These are phyloP conservation scores for Psophocarpus tetragonolobus DNA, from an alignment of 306 rosid genomes.

Conservation along the genomic window DNA sequence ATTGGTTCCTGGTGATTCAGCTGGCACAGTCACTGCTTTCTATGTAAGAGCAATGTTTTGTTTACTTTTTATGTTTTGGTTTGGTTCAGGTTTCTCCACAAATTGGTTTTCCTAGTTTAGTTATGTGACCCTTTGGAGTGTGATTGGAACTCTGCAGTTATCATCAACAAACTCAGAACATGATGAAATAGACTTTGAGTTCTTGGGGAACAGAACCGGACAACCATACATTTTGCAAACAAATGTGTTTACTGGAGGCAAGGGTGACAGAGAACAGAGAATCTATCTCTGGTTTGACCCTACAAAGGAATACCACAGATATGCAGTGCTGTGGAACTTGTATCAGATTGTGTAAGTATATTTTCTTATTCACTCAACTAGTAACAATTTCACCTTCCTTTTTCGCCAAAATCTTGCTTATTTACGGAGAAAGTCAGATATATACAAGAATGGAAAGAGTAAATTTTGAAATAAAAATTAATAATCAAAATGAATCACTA, in stretches of 20 bases:
- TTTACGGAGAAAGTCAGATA: no score
- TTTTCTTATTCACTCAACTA: background rate
- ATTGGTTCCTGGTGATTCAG: slow-evolving; percentile 76
- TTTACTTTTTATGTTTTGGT: background rate
- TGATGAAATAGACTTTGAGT: slow-evolving; percentile 94
- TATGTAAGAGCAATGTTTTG: slow-evolving; percentile 48
- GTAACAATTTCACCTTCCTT: background rate
- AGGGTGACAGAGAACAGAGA: slow-evolving; percentile 89
- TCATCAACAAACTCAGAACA: slow-evolving; percentile 85
- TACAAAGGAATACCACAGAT: slow-evolving; percentile 67
- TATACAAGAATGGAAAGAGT: no score
- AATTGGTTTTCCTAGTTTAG: background rate
- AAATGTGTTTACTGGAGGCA: slow-evolving; percentile 88
- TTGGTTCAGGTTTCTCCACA: background rate
- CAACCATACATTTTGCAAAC: slow-evolving; percentile 90
- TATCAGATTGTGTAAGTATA: slow-evolving; percentile 65
- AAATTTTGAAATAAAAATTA: no score
- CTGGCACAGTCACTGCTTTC: slow-evolving; percentile 86
- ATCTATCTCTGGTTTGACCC: slow-evolving; percentile 96
- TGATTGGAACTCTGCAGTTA: slow-evolving; percentile 46
- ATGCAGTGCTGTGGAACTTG: slow-evolving; percentile 82
- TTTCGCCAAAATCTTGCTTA: background rate
- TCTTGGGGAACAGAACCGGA: slow-evolving; percentile 91
- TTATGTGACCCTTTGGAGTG: background rate
- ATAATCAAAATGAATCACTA: no score